phyloP scores from a whole-genome alignment of 345 rosid species.

The Viola odorata region DNA sequence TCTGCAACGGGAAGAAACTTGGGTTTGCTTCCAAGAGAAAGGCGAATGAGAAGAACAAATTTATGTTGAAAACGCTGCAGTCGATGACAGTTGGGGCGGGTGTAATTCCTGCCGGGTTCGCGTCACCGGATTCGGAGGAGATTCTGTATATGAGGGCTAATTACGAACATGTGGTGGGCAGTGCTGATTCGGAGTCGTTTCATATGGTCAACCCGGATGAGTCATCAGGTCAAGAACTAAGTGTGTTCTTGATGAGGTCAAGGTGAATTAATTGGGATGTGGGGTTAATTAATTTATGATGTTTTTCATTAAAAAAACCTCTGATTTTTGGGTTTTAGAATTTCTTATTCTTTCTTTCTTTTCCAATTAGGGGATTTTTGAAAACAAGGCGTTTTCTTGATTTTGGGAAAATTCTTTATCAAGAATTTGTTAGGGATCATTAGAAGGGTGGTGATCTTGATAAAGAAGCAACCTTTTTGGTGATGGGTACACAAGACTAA shows the following conservation, averaged over 20 bases:
- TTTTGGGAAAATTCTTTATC: constrained; percentile 11
- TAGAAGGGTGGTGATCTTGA: constrained; percentile 1
- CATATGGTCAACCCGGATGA: constrained; percentile 69
- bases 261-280: constrained; percentile 12
- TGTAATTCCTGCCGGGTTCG: constrained; percentile 47
- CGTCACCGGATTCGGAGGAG: constrained; percentile 48
- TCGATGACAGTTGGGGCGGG: constrained; percentile 81
- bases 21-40: constrained; percentile 63
- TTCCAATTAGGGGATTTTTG: background rate
- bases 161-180: constrained; percentile 71
- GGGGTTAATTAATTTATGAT: background rate
- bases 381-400: constrained; percentile 24
- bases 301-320: background rate
- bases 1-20: constrained; percentile 54
- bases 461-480: background rate
- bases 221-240: constrained; percentile 70
- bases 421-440: constrained; percentile 7
- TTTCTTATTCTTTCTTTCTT: background rate
- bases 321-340: background rate
- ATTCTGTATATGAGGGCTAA: constrained; percentile 81
- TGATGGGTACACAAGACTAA: no score
- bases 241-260: constrained; percentile 68
- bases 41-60: constrained; percentile 35
- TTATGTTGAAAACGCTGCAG: constrained; percentile 62
- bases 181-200: constrained; percentile 77